Evolutionary conservation across 352 stramenopile species (phyloP).

Genomic region (Globisporangium okanoganense): DNA sequence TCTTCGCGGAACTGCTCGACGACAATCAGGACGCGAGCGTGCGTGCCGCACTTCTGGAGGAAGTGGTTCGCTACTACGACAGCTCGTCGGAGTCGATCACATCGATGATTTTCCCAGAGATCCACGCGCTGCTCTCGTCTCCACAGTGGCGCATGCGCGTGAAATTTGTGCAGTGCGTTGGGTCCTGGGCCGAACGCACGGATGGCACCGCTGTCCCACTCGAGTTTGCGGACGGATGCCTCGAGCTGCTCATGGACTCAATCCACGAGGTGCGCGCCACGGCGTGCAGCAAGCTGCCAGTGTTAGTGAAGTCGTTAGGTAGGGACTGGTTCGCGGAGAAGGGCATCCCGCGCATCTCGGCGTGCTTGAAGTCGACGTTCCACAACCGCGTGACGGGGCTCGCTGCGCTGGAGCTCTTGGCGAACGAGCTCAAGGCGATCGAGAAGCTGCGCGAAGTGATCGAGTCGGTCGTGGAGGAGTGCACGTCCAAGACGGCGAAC

Average conservation of each 20-base stretch:
- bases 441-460: slow-evolving; percentile 70
- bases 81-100: slow-evolving; percentile 59
- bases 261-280: slow-evolving; percentile 72
- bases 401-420: slow-evolving; percentile 61
- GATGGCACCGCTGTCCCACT: slow-evolving; percentile 51
- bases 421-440: slow-evolving; percentile 51
- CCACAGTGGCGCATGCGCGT: slow-evolving; percentile 79
- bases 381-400: slow-evolving; percentile 68
- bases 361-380: slow-evolving; percentile 73
- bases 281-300: slow-evolving; percentile 57
- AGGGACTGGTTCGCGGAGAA: slow-evolving; percentile 74
- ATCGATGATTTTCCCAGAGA: slow-evolving; percentile 64
- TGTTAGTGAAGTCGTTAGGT: slow-evolving; percentile 66
- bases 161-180: slow-evolving; percentile 84
- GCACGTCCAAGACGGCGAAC: slow-evolving; percentile 76
- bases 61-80: slow-evolving; percentile 77
- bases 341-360: slow-evolving; percentile 50
- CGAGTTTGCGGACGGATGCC: slow-evolving; percentile 68
- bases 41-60: slow-evolving; percentile 74
- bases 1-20: slow-evolving; percentile 81
- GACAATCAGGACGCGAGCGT: slow-evolving; percentile 78
- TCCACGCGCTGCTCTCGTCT: slow-evolving; percentile 65
- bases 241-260: slow-evolving; percentile 62
- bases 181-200: slow-evolving; percentile 66
- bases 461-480: slow-evolving; percentile 65